Evolutionary conservation across 352 stramenopile genomes (phyloP).

Genomic region (Pythium aphanidermatum): DNA sequence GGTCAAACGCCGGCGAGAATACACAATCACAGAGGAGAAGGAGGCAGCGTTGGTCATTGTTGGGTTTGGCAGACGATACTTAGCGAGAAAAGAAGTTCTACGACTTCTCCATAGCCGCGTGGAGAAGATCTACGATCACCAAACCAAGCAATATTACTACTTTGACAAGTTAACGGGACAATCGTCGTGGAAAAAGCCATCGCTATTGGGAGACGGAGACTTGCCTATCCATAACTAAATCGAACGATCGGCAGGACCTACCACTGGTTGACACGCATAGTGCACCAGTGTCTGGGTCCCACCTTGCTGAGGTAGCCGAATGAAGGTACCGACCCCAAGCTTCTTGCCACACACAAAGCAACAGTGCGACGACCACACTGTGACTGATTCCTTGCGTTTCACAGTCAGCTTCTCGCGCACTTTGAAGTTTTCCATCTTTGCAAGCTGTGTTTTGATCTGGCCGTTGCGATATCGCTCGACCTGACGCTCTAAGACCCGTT

Average conservation of each 20-base stretch:
- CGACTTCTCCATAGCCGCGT: slow-evolving; percentile 39
- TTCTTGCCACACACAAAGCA: slow-evolving; percentile 67
- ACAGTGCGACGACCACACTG: slow-evolving; percentile 66
- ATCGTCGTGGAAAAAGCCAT: slow-evolving; percentile 72
- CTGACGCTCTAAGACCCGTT: slow-evolving; percentile 65
- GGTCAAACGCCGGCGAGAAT: slow-evolving; percentile 33
- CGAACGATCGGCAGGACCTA: background rate
- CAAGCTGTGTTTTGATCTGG: slow-evolving; percentile 80
- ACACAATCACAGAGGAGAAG: slow-evolving; percentile 33
- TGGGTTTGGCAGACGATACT: slow-evolving; percentile 35
- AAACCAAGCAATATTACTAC: slow-evolving; percentile 72
- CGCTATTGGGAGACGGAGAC: slow-evolving; percentile 44
- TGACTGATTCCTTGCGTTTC: slow-evolving; percentile 66
- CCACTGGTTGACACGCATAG: slow-evolving; percentile 62
- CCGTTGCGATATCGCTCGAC: slow-evolving; percentile 71
- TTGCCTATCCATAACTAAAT: slow-evolving; percentile 10
- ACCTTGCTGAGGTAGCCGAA: slow-evolving; percentile 48
- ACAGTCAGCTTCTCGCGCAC: slow-evolving; percentile 55
- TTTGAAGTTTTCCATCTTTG: slow-evolving; percentile 88
- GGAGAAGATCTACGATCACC: slow-evolving; percentile 63
- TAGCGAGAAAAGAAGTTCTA: slow-evolving; percentile 43
- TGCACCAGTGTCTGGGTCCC: slow-evolving; percentile 41
- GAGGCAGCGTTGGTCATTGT: slow-evolving; percentile 40
- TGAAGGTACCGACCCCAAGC: slow-evolving; percentile 64
- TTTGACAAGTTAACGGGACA: slow-evolving; percentile 66